Evolutionary conservation across 495 filamentous ascomycete genomes (phyloP).

Genomic region (Xylaria curta): DNA sequence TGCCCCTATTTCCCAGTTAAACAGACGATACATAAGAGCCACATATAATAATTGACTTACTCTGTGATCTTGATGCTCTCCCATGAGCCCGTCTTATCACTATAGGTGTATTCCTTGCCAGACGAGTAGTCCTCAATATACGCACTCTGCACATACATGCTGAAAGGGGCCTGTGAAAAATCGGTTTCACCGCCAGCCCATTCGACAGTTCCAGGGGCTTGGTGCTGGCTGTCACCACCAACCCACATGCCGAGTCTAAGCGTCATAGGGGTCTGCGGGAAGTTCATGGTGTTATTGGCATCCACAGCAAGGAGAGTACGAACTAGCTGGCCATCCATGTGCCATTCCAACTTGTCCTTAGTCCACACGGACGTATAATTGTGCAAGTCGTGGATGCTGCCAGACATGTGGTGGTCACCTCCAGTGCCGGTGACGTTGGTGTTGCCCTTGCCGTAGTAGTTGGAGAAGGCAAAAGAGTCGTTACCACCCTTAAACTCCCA

Average conservation of each 20-base stretch:
- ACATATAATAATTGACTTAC: conserved; percentile 49
- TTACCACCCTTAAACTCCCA: conserved; percentile 84
- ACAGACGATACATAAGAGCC: not conserved
- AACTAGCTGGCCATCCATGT: conserved; percentile 71
- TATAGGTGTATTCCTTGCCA: conserved; percentile 72
- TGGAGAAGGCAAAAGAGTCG: conserved; percentile 68
- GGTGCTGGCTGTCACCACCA: conserved; percentile 71
- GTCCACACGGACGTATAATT: conserved; percentile 91
- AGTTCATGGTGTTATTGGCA: conserved; percentile 68
- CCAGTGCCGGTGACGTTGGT: conserved; percentile 58
- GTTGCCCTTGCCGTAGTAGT: conserved; percentile 86
- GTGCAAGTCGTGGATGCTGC: conserved; percentile 62
- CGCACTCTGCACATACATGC: conserved; percentile 75
- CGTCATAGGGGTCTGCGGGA: conserved; percentile 87
- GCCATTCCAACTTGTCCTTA: conserved; percentile 69
- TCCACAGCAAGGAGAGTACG: conserved; percentile 70
- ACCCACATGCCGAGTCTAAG: conserved; percentile 86
- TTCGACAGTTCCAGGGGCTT: conserved; percentile 58
- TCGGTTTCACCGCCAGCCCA: conserved; percentile 85
- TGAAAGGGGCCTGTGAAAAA: conserved; percentile 72
- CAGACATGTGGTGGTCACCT: conserved; percentile 45
- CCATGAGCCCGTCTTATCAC: conserved; percentile 69
- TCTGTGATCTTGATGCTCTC: conserved; percentile 71
- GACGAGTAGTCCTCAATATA: conserved; percentile 70
- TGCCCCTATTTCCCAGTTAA: conserved; percentile 55